phyloP scores from a whole-genome alignment of 2,329 filamentous ascomycete genomes.

The Venturia carpophila region DNA sequence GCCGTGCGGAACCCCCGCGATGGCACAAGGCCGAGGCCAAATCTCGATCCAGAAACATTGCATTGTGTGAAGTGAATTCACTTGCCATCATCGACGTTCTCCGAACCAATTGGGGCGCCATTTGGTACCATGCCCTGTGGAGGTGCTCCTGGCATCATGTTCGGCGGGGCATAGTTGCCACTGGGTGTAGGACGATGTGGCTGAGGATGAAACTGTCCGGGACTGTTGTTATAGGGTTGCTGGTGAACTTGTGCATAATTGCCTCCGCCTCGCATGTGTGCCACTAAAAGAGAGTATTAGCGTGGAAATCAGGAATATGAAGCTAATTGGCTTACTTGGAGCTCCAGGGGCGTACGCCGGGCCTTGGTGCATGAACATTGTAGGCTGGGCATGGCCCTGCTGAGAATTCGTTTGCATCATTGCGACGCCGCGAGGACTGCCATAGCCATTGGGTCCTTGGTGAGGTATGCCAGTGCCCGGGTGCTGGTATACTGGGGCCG shows the following conservation, averaged over 20 bases:
- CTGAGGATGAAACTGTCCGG: conserved; percentile 30
- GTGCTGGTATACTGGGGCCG: conserved; percentile 58
- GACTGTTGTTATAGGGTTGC: conserved; percentile 10
- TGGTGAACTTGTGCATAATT: conserved; percentile 15
- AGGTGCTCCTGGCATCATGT: conserved; percentile 27
- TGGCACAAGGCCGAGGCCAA: conserved; percentile 10
- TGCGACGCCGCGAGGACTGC: conserved; percentile 82
- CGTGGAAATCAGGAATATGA: neutral
- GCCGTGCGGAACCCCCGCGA: conserved; percentile 14
- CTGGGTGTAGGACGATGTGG: conserved; percentile 36
- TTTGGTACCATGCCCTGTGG: conserved; percentile 34
- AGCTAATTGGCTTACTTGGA: conserved; percentile 55
- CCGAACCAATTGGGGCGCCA: conserved; percentile 28
- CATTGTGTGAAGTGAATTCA: conserved; percentile 23
- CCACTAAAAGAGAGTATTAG: neutral
- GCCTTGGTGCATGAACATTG: conserved; percentile 5
- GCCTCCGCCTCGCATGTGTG: conserved; percentile 1
- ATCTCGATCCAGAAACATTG: conserved; percentile 6
- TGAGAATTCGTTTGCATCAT: conserved; percentile 95
- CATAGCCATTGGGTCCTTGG: conserved; percentile 67
- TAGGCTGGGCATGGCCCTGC: conserved; percentile 58
- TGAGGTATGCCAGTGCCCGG: conserved; percentile 40
- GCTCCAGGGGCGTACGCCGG: conserved; percentile 61
- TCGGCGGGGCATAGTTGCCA: conserved; percentile 34
- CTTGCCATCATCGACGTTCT: conserved; percentile 31